Conservation (phyloP, 75 land plant genomes). For the Picea sitchensis region DNA sequence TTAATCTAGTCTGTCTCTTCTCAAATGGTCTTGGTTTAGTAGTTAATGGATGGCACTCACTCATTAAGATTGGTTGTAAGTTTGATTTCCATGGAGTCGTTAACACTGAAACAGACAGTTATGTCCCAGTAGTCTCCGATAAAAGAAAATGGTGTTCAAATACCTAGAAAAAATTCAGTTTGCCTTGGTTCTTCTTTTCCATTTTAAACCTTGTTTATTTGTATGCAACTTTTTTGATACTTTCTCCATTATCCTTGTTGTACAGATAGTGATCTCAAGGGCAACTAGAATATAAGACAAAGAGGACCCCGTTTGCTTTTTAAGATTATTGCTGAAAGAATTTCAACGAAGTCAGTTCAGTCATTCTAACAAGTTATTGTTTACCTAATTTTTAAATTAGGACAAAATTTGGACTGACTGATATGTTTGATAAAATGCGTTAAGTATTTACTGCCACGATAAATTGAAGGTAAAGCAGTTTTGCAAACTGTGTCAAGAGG, state of each 20-base stretch:
- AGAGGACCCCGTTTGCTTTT: not conserved
- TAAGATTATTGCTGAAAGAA: not conserved
- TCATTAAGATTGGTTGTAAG: not conserved
- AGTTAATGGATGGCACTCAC: not conserved
- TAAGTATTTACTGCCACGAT: not conserved
- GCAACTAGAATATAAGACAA: not conserved
- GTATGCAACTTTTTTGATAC: not conserved
- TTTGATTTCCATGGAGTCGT: not conserved
- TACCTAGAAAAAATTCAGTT: not conserved
- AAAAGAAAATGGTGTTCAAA: not conserved
- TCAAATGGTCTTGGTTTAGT: not conserved
- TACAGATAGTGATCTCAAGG: not conserved
- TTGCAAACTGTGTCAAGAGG: not conserved
- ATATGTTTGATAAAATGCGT: not conserved
- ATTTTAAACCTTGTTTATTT: not conserved
- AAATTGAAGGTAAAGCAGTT: not conserved
- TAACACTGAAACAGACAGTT: too few relatives aligned
- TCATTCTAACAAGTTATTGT: not conserved
- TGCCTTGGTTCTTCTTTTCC: not conserved
- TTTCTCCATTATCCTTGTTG: not conserved
- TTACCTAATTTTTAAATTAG: not conserved
- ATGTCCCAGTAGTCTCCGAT: not conserved
- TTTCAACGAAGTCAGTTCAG: not conserved
- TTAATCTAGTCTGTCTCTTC: not conserved
- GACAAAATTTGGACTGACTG: not conserved